A percentile compares a stretch with the other conserved stretches of the same genome.
Evolutionary conservation across 371 early-diverging fungal species (phyloP).

Genomic region (Mortierella sp.): DNA sequence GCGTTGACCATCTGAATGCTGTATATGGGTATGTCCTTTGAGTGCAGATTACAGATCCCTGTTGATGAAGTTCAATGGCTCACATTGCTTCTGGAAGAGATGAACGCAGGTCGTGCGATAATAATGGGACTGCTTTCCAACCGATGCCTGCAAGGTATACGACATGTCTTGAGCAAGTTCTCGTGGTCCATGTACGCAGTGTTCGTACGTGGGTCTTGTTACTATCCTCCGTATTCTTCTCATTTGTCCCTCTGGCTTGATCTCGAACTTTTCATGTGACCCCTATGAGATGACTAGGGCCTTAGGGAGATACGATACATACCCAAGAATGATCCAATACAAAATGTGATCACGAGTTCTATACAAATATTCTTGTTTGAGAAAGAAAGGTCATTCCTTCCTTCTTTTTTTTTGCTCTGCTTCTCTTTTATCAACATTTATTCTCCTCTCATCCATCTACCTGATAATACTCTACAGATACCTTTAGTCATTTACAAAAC

Average conservation of each 20-base stretch:
- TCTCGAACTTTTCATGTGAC: background rate
- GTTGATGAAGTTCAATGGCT: background rate
- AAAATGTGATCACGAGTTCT: background rate
- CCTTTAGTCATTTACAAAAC: background rate
- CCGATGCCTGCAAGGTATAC: no score
- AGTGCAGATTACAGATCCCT: background rate
- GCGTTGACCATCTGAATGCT: constrained; percentile 44
- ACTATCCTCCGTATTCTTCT: no score
- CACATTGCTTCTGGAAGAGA: background rate
- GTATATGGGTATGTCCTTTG: background rate
- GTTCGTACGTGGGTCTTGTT: background rate
- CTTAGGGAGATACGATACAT: no score
- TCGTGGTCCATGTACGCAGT: background rate
- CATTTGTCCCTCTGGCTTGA: background rate
- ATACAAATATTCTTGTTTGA: background rate
- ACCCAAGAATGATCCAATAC: background rate
- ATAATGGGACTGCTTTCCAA: constrained; percentile 1
- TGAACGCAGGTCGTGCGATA: background rate
- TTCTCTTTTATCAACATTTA: background rate
- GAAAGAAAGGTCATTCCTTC: background rate
- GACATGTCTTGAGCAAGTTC: no score
- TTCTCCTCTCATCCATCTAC: background rate
- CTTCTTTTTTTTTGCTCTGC: background rate
- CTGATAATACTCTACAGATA: background rate
- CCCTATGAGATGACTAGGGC: no score